A percentile compares a stretch with the other conserved stretches of the same genome.
Evolutionary conservation across 1,284 basidiomycete species (phyloP).

Genomic region (Pseudozyma flocculosa): DNA sequence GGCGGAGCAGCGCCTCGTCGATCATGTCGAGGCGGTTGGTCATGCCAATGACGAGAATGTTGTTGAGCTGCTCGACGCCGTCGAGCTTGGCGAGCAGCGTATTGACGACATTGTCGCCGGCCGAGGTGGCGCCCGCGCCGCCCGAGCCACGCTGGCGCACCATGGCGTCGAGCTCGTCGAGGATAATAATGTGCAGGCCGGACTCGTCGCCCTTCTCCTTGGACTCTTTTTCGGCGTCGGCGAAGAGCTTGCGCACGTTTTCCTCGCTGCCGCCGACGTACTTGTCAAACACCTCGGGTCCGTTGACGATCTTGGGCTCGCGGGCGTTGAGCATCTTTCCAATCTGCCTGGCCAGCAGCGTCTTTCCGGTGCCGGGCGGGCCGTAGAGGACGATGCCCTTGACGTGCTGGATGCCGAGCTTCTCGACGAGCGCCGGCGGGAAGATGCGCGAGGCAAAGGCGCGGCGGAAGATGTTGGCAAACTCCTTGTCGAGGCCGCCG

Average conservation of each 20-base stretch:
- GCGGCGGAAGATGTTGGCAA: constrained; percentile 94
- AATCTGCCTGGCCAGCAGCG: constrained; percentile 95
- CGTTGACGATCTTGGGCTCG: constrained; percentile 98
- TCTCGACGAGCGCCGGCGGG: constrained; percentile 92
- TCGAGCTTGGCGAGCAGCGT: constrained; percentile 99
- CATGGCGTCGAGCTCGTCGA: constrained; percentile 97
- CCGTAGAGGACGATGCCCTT: constrained; percentile 95
- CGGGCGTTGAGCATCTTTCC: constrained; percentile 98
- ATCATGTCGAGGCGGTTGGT: constrained; percentile 99
- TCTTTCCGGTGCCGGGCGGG: constrained; percentile 98
- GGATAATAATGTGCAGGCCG: constrained; percentile 98
- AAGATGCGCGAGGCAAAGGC: constrained; percentile 98
- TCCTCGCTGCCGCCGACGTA: constrained; percentile 98
- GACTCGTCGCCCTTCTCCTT: constrained; percentile 98
- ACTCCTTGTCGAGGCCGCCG: constrained; percentile 93
- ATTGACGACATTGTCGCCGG: constrained; percentile 97
- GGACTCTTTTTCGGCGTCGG: constrained; percentile 97
- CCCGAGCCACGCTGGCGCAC: constrained; percentile 83
- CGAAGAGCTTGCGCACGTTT: constrained; percentile 96
- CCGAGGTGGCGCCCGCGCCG: constrained; percentile 75
- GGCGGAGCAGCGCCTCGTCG: constrained; percentile 93
- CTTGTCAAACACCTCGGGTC: constrained; percentile 96
- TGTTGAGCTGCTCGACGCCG: constrained; percentile 98
- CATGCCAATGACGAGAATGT: constrained; percentile 99
- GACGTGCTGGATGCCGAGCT: constrained; percentile 97